Evolutionary conservation across 2,329 filamentous ascomycete genomes (phyloP).

Genomic region (Rutstroemia sp.): DNA sequence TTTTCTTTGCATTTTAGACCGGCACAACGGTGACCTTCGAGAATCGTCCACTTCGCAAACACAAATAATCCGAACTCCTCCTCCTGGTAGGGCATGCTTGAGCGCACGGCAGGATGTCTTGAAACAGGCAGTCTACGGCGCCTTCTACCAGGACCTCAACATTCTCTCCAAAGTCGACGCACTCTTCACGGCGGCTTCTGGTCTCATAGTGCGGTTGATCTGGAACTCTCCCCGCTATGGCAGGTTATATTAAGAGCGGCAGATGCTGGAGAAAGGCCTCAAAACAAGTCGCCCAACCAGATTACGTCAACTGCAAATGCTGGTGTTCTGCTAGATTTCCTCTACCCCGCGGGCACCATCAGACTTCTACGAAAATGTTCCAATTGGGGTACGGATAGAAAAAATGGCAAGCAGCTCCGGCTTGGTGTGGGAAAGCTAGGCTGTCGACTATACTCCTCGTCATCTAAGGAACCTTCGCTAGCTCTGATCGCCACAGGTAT

Average conservation of each 20-base stretch:
- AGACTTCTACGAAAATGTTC: slow-evolving; percentile 30
- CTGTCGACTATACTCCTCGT: slow-evolving; percentile 30
- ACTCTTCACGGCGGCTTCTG: slow-evolving; percentile 48
- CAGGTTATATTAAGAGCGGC: slow-evolving; percentile 20
- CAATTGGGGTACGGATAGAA: slow-evolving; percentile 21
- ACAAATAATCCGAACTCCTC: neutral
- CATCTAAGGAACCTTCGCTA: slow-evolving; percentile 16
- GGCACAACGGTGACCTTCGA: slow-evolving; percentile 8
- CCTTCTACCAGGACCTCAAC: slow-evolving; percentile 34
- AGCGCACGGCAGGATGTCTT: slow-evolving; percentile 49
- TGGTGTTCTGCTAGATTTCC: slow-evolving; percentile 31
- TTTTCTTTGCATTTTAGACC: slow-evolving; percentile 1
- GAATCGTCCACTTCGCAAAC: neutral
- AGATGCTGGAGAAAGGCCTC: slow-evolving; percentile 11
- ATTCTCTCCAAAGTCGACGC: slow-evolving; percentile 34
- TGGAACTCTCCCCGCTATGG: slow-evolving; percentile 29
- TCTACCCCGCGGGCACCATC: slow-evolving; percentile 34
- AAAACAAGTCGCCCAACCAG: slow-evolving; percentile 10
- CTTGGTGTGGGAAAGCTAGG: slow-evolving; percentile 18
- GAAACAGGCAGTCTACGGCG: slow-evolving; percentile 48
- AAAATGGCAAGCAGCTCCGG: slow-evolving; percentile 17
- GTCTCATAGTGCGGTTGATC: slow-evolving; percentile 40
- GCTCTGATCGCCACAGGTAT: neutral
- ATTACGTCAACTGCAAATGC: slow-evolving; percentile 9
- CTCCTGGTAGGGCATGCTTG: slow-evolving; percentile 42